A percentile compares a stretch with the other conserved stretches of the same genome.
Evolutionary conservation across 768 basidiomycete genomes (phyloP).

Genomic region (Lactarius evosmus): DNA sequence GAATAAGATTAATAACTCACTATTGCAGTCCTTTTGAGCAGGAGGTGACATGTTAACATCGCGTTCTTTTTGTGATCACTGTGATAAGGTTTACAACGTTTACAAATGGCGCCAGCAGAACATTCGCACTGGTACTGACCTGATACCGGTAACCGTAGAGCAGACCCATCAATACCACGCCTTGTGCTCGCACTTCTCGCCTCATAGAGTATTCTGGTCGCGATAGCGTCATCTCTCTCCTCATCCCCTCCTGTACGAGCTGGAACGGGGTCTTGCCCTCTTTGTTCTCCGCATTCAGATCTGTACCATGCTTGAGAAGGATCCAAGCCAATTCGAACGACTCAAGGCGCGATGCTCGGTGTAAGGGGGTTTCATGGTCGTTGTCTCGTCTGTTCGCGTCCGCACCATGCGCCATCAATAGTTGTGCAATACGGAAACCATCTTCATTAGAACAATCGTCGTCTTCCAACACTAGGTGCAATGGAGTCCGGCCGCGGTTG

Average conservation of each 20-base stretch:
- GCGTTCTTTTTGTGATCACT: too few relatives aligned
- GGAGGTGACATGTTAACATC: too few relatives aligned
- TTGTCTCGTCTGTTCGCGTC: background rate
- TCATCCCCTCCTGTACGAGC: background rate
- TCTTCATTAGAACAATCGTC: background rate
- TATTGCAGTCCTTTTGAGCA: too few relatives aligned
- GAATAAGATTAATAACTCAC: too few relatives aligned
- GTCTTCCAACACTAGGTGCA: background rate
- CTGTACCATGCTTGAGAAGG: background rate
- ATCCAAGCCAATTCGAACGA: background rate
- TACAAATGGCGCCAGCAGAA: too few relatives aligned
- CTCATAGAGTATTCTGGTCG: background rate
- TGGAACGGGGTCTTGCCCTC: background rate
- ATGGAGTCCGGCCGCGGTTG: background rate
- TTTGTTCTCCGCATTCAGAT: background rate
- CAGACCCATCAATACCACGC: too few relatives aligned
- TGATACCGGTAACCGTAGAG: too few relatives aligned
- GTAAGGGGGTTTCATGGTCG: background rate
- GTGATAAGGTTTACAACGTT: too few relatives aligned
- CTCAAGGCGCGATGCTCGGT: background rate
- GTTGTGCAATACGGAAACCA: background rate
- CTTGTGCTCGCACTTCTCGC: too few relatives aligned
- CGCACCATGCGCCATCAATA: background rate
- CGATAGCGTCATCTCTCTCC: background rate
- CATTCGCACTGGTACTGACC: too few relatives aligned